A percentile compares a stretch with the other conserved stretches of the same genome.
phyloP scores from a whole-genome alignment of 1,284 basidiomycete genomes.

The Trichosporon faecale region DNA sequence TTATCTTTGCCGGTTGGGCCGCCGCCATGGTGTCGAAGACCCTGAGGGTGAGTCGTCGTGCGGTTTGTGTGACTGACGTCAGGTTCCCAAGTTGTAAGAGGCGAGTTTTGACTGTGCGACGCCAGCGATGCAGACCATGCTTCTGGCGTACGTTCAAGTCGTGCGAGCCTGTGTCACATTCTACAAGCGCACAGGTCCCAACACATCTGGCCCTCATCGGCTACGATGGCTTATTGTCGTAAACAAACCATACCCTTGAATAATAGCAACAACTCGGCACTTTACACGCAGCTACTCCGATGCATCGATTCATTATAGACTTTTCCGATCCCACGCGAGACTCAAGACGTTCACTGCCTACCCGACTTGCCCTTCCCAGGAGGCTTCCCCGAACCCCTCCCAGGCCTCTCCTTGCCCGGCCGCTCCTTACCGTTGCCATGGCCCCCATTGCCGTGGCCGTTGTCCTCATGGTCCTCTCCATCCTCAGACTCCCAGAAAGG shows the following conservation, averaged over 20 bases:
- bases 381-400: neutral
- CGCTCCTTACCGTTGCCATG: no score
- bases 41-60: slow-evolving; percentile 59
- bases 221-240: neutral
- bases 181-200: slow-evolving; percentile 1
- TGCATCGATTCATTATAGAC: slow-evolving; percentile 12
- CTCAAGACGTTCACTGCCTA: neutral
- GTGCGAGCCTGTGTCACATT: neutral
- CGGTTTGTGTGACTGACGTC: slow-evolving; percentile 7
- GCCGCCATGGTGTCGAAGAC: slow-evolving; percentile 96
- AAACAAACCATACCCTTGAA: slow-evolving; percentile 4
- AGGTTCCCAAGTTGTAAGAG: slow-evolving; percentile 23
- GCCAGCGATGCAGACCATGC: neutral
- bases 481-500: neutral
- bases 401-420: neutral
- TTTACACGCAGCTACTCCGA: slow-evolving; percentile 13
- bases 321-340: neutral
- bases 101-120: neutral
- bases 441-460: no score
- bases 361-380: neutral
- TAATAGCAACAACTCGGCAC: slow-evolving; percentile 9
- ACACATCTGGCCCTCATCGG: slow-evolving; percentile 6
- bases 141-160: neutral
- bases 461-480: no score
- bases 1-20: slow-evolving; percentile 76